Evolutionary conservation across 1,284 basidiomycete genomes (phyloP), one percentile per base, ranked within the genome.

Genomic region (Sparassis latifolia): DNA sequence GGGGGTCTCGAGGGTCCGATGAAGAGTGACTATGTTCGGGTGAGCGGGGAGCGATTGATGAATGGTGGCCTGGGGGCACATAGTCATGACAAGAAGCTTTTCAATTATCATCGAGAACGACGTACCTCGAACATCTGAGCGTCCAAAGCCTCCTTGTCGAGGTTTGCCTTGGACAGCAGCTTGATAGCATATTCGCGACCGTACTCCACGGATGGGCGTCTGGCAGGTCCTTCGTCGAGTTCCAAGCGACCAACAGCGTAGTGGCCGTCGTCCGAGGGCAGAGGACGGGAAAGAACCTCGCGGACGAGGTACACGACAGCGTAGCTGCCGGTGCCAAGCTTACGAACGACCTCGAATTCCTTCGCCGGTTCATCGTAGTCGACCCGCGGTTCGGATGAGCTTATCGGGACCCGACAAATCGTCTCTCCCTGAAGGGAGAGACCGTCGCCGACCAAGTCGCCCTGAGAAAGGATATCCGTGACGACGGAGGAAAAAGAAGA

Each of bases 131-230:
- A 83, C 71, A 94, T 78, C 71, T 97, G 94, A 3, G 92, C 84
- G 39, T 79, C 81, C 62, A 95, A 77, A 57, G 89, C 86, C 51
- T 95, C 92, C 59, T 86, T 80, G 68, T 90, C 84, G 57, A 96
- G 83, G 73, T 96, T 88, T 47, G 86, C 87, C 69, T 96, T 98
- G 66, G 90, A 94, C 52, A 99, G 76, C 68, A 93, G 92, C 76
- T 99, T 99, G 71, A 99, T 82, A 20, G 96, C 95, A 66, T 89
- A 99, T 66, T 97, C 86, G 52, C 88, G 79, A 32, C 90, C 91
- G 60, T 94, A 91, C 43, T 74, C 70, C 39, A 75, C 71, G 38
- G 73, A 67, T 42, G 65, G 58, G 47, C 61, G 65, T 55, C 68
- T 66, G 56, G 60, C 58, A 45, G 65, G 62, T 44, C 61, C 66